These are phyloP conservation scores for Sugiyamaella floridensis DNA, from an alignment of 805 yeast genomes.

Conservation along the genomic window DNA sequence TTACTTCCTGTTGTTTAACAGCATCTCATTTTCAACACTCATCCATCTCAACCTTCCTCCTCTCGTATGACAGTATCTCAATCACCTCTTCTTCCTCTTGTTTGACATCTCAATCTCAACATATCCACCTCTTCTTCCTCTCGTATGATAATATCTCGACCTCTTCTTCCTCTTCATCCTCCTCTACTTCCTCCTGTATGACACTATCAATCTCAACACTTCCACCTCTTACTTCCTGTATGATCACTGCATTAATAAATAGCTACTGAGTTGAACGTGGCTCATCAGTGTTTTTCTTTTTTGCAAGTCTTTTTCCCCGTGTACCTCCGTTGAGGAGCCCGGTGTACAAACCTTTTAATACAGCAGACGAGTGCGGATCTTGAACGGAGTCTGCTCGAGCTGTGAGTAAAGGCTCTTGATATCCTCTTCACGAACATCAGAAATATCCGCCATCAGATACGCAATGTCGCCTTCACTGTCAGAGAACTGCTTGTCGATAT, in stretches of 20 bases:
- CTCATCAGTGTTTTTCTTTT: background rate
- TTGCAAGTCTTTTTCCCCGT: background rate
- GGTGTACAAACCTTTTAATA: slow-evolving; percentile 45
- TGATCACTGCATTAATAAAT: slow-evolving; percentile 2
- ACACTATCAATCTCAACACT: background rate
- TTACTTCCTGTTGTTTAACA: too few species aligned
- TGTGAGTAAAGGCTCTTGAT: slow-evolving; percentile 79
- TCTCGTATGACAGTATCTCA: too few species aligned
- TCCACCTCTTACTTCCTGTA: background rate
- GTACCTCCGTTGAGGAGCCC: slow-evolving; percentile 5
- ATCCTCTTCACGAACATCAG: slow-evolving; percentile 74
- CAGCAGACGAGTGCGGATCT: slow-evolving; percentile 81
- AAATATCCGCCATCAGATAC: slow-evolving; percentile 94
- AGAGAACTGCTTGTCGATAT: slow-evolving; percentile 97
- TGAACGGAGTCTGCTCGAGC: slow-evolving; percentile 83
- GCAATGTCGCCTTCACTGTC: slow-evolving; percentile 95
- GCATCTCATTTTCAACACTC: too few species aligned
- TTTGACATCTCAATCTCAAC: too few species aligned
- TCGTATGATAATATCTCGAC: too few species aligned
- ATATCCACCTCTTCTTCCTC: too few species aligned
- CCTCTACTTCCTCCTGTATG: background rate
- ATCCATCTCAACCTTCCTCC: too few species aligned
- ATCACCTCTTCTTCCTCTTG: too few species aligned
- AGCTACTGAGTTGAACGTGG: slow-evolving; percentile 8
- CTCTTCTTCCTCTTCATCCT: too few species aligned